Evolutionary conservation across 2,329 filamentous ascomycete species (phyloP).

Genomic region (Coniochaeta prunicola): DNA sequence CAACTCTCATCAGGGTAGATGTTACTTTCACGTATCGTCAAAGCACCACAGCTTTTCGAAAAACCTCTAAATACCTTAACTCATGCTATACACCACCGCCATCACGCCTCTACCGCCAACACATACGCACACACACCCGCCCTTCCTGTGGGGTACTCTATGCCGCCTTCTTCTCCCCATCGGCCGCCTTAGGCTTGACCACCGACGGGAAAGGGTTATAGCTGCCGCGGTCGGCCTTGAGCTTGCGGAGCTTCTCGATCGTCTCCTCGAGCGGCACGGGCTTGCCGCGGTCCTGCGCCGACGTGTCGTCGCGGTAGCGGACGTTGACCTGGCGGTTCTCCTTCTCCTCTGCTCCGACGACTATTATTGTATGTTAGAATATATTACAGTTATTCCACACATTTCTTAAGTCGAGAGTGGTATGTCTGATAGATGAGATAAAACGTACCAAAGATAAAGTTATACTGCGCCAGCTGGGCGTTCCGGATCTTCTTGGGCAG

Average conservation of each 20-base stretch:
- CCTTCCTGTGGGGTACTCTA: no score
- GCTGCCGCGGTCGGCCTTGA: constrained; percentile 38
- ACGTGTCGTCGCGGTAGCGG: constrained; percentile 56
- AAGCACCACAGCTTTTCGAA: not conserved
- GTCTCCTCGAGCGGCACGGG: constrained; percentile 50
- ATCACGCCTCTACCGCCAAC: not conserved
- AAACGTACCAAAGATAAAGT: constrained; percentile 66
- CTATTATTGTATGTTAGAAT: constrained; percentile 25
- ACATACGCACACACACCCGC: no score
- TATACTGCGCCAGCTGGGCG: constrained; percentile 74
- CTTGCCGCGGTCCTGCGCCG: constrained; percentile 53
- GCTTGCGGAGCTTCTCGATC: constrained; percentile 44
- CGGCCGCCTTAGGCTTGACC: constrained; percentile 9
- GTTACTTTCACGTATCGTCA: not conserved
- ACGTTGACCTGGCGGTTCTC: constrained; percentile 55
- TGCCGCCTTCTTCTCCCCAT: constrained; percentile 11
- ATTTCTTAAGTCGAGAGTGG: no score
- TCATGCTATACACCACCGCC: not conserved
- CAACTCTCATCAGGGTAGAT: not conserved
- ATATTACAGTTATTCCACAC: no score
- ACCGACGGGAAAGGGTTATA: constrained; percentile 27
- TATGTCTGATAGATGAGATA: no score
- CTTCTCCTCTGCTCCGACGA: constrained; percentile 56
- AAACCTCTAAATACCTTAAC: not conserved
- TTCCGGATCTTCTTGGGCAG: constrained; percentile 86